These are phyloP conservation scores for Hirsutella minnesotensis DNA, from an alignment of 2,329 filamentous ascomycete species.

Conservation along the genomic window DNA sequence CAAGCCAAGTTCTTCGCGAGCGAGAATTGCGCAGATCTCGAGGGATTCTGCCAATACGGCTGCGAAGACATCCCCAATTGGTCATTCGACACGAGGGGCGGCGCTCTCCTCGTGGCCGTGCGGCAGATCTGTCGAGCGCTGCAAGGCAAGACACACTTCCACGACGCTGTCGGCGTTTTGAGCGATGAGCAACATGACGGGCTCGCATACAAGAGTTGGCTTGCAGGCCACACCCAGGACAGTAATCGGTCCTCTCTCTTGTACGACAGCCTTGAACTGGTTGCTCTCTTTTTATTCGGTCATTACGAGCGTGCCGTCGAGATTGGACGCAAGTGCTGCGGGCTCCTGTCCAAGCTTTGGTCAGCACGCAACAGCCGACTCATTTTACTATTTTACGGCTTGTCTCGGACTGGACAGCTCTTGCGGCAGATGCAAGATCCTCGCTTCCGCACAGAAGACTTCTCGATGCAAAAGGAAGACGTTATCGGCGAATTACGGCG, in stretches of 20 bases:
- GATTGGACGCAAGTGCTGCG: constrained; percentile 37
- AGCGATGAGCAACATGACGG: constrained; percentile 56
- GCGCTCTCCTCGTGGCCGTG: constrained; percentile 53
- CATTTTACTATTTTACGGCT: constrained; percentile 47
- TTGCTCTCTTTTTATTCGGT: constrained; percentile 51
- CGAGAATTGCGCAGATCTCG: constrained; percentile 57
- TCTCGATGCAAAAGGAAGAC: constrained; percentile 29
- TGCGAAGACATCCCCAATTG: constrained; percentile 64
- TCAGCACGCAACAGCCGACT: constrained; percentile 46
- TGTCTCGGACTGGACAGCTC: constrained; percentile 41
- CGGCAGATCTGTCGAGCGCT: constrained; percentile 57
- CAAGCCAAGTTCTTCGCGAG: constrained; percentile 58
- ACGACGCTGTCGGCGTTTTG: constrained; percentile 44
- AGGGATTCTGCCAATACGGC: constrained; percentile 59
- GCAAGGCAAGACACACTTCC: constrained; percentile 57
- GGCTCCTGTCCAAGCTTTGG: constrained; percentile 40
- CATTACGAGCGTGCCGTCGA: constrained; percentile 49
- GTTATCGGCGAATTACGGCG: constrained; percentile 40
- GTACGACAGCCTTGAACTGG: constrained; percentile 56
- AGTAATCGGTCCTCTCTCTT: constrained; percentile 53
- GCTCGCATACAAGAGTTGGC: constrained; percentile 46
- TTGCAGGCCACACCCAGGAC: constrained; percentile 37
- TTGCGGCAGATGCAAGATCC: constrained; percentile 38
- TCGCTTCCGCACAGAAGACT: constrained; percentile 27
- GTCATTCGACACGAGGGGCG: constrained; percentile 59